Percentiles rank a stretch among this genome's conserved stretches.
These are phyloP conservation scores for Acidiella bohemica DNA, from an alignment of 495 filamentous ascomycete species.

Conservation along the genomic window DNA sequence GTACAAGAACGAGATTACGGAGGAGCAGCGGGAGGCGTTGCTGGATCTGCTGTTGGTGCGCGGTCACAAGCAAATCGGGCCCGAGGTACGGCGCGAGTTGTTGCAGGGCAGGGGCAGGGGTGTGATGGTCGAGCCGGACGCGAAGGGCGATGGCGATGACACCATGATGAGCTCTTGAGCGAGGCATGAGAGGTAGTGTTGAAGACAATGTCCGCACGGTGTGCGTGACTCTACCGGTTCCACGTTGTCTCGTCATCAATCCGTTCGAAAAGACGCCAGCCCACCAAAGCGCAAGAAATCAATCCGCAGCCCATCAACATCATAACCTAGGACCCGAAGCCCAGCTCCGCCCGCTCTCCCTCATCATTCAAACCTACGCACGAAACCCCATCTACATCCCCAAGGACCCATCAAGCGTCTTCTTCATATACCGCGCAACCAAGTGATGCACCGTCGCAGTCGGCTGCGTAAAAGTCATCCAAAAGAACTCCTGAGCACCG, in stretches of 20 bases:
- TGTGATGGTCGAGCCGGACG: conserved; percentile 46
- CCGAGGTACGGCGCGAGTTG: conserved; percentile 82
- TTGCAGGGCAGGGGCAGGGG: conserved; percentile 81
- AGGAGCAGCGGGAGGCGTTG: conserved; percentile 84
- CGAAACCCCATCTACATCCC: no score
- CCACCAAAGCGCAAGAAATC: no score
- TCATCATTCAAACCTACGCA: no score
- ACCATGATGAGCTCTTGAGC: conserved; percentile 65
- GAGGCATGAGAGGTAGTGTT: no score
- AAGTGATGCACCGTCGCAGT: conserved; percentile 9
- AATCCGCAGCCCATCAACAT: no score
- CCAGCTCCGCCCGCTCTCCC: no score
- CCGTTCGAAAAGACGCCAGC: no score
- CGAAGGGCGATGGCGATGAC: conserved; percentile 52
- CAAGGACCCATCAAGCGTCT: conserved; percentile 14
- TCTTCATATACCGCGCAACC: conserved; percentile 16
- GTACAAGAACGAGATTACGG: conserved; percentile 84
- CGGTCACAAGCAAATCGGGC: conserved; percentile 78
- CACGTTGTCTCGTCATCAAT: no score
- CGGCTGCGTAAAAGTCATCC: conserved; percentile 12
- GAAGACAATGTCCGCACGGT: no score
- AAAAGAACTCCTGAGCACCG: conserved; percentile 9
- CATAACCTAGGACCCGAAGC: no score
- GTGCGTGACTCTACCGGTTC: no score
- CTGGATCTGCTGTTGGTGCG: conserved; percentile 76